phyloP scores from a whole-genome alignment of 176 grass and related monocot species.

The Oryza meridionalis region DNA sequence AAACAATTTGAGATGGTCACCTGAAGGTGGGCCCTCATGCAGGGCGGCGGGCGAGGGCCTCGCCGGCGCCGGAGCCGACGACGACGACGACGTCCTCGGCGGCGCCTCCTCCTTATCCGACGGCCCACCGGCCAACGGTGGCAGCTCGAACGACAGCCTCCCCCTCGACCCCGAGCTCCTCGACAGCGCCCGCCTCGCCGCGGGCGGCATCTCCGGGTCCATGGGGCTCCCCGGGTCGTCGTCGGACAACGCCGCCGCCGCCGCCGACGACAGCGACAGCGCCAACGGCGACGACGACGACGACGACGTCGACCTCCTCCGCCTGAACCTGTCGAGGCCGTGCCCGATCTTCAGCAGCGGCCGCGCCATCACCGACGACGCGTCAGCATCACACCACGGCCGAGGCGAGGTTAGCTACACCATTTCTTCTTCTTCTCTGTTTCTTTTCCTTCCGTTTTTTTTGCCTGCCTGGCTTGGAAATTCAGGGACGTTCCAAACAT shows the following conservation, averaged over 20 bases:
- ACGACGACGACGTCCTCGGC: background rate
- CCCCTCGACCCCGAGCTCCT: conserved; percentile 54
- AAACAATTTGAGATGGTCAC: conserved; percentile 9
- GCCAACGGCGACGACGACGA: background rate
- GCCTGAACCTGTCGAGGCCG: conserved; percentile 57
- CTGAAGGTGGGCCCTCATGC: conserved; percentile 50
- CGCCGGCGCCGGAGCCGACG: background rate
- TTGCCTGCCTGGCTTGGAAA: conserved; percentile 27
- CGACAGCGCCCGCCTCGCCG: conserved; percentile 40
- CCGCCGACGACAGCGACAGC: conserved; percentile 7
- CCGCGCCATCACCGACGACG: conserved; percentile 48
- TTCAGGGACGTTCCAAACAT: conserved; percentile 4
- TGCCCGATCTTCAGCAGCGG: conserved; percentile 60
- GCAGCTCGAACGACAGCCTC: conserved; percentile 29
- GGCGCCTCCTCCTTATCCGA: conserved; percentile 28
- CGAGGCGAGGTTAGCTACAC: too few species aligned
- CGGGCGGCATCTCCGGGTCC: conserved; percentile 28
- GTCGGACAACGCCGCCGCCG: conserved; percentile 14
- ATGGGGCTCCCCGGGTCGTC: conserved; percentile 23
- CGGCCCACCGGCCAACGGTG: conserved; percentile 45
- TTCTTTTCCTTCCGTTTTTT: background rate
- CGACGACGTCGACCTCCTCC: conserved; percentile 44
- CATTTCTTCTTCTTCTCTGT: background rate
- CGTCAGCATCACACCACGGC: conserved; percentile 17
- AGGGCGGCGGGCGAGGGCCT: background rate